These are phyloP conservation scores for Rhodosporidiobolus sp. DNA, from an alignment of 768 basidiomycete species.

Conservation along the genomic window DNA sequence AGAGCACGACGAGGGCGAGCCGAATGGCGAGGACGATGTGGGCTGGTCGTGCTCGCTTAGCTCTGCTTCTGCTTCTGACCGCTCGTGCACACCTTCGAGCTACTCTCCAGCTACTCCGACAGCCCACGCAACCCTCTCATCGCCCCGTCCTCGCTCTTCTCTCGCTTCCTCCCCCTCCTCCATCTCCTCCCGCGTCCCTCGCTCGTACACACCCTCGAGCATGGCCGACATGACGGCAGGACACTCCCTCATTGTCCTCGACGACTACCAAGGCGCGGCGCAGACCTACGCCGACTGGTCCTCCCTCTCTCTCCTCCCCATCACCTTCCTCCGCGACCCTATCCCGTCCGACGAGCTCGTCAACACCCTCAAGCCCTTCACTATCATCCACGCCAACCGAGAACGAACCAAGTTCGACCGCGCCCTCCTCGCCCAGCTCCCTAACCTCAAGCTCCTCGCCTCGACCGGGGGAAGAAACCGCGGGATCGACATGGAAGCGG, in stretches of 20 bases:
- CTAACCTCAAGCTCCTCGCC: slow-evolving; percentile 61
- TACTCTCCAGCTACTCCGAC: background rate
- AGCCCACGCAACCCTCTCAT: background rate
- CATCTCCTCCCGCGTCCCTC: background rate
- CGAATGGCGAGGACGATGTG: no score
- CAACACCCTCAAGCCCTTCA: slow-evolving; percentile 56
- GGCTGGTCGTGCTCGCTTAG: no score
- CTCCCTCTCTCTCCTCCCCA: slow-evolving; percentile 44
- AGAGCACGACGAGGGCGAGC: no score
- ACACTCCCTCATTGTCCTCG: slow-evolving; percentile 56
- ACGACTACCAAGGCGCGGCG: slow-evolving; percentile 62
- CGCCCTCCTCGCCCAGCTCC: slow-evolving; percentile 57
- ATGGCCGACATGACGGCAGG: background rate
- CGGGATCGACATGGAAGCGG: slow-evolving; percentile 55
- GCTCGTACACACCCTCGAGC: no score
- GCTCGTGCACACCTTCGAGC: no score
- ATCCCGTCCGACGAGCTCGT: slow-evolving; percentile 54
- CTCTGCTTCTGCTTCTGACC: no score
- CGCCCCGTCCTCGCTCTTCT: background rate
- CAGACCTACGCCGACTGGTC: slow-evolving; percentile 61
- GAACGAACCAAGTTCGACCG: slow-evolving; percentile 62
- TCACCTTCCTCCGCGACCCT: slow-evolving; percentile 54
- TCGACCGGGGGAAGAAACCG: slow-evolving; percentile 59
- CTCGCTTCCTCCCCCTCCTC: background rate
- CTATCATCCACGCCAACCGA: slow-evolving; percentile 65